Percentiles rank a stretch among this genome's conserved stretches.
These are phyloP conservation scores for Syzygium aromaticum DNA, from an alignment of 345 rosid genomes.

Conservation along the genomic window DNA sequence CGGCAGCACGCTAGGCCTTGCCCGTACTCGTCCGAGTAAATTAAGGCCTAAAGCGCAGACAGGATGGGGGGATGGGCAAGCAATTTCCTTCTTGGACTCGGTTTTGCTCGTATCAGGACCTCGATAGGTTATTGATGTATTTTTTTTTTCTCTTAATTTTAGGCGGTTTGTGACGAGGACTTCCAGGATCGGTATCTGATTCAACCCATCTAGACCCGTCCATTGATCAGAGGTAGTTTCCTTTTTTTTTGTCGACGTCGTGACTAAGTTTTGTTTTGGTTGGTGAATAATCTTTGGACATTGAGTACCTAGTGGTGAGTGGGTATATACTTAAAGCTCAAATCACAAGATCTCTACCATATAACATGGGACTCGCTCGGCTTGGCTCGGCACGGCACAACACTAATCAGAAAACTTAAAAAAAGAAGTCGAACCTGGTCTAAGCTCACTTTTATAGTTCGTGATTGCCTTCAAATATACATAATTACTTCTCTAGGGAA, in stretches of 20 bases:
- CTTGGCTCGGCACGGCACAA: neutral
- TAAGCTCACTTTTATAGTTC: neutral
- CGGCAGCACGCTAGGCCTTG: no score
- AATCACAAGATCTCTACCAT: neutral
- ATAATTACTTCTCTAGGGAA: neutral
- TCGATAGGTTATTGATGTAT: neutral
- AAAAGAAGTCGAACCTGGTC: neutral
- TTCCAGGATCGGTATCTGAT: neutral
- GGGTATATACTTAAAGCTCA: neutral
- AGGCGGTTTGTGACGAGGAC: neutral
- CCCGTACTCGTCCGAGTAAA: neutral
- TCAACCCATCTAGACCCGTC: neutral
- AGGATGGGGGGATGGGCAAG: neutral
- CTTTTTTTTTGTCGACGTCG: neutral
- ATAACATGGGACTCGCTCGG: neutral
- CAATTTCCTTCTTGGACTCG: neutral
- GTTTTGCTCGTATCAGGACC: neutral
- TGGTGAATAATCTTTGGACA: neutral
- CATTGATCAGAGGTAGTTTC: neutral
- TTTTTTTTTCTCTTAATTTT: neutral
- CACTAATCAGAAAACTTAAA: neutral
- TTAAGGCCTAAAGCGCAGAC: no score
- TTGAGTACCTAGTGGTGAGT: neutral
- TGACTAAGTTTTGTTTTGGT: neutral
- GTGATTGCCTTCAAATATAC: neutral